These are phyloP conservation scores for Colletotrichum caudatum DNA, from an alignment of 2,329 filamentous ascomycete species.

Conservation along the genomic window DNA sequence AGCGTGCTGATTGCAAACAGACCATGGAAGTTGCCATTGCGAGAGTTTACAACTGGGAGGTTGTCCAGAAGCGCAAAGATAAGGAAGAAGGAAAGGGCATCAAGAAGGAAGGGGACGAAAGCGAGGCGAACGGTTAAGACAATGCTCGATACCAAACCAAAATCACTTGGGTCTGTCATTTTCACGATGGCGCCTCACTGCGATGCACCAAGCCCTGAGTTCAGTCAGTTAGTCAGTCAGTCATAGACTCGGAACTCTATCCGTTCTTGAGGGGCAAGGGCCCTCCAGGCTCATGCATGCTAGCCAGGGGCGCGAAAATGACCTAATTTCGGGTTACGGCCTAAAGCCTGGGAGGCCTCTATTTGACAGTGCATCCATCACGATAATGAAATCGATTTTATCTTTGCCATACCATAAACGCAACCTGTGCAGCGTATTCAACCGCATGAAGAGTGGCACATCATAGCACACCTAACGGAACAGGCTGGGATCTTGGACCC, in stretches of 20 bases:
- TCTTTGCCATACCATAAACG: conserved; percentile 16
- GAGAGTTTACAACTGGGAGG: conserved; percentile 99
- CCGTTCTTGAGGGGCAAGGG: neutral
- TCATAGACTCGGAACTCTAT: neutral
- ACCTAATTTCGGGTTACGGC: conserved; percentile 3
- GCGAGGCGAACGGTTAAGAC: conserved; percentile 50
- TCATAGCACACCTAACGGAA: neutral
- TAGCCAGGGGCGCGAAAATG: conserved; percentile 12
- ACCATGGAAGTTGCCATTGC: conserved; percentile 97
- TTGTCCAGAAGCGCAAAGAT: conserved; percentile 94
- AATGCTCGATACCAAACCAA: conserved; percentile 38
- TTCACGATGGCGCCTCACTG: neutral
- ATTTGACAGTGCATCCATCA: neutral
- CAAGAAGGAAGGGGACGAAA: conserved; percentile 55
- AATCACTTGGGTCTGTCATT: conserved; percentile 17
- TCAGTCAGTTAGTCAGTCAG: too few species aligned
- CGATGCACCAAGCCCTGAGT: neutral
- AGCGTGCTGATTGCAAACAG: conserved; percentile 58
- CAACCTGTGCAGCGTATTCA: conserved; percentile 5
- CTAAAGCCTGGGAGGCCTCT: neutral
- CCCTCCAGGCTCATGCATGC: conserved; percentile 16
- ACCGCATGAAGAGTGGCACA: neutral
- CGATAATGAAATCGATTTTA: neutral
- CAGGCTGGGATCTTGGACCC: neutral
- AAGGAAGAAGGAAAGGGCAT: conserved; percentile 72